Evolutionary conservation across 345 rosid genomes (phyloP).

Genomic region (Citrus maxima): DNA sequence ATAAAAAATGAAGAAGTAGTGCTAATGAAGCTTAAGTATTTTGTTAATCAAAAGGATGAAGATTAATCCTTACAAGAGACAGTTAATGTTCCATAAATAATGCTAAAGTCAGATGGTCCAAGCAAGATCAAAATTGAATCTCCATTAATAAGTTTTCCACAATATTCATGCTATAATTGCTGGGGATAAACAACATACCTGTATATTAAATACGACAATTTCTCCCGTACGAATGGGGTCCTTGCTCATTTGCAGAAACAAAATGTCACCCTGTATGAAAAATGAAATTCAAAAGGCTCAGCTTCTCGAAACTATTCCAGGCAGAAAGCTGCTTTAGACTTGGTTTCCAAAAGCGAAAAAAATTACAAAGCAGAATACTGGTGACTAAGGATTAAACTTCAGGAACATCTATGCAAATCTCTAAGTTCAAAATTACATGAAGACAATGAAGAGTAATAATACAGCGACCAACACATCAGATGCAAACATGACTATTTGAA

Average conservation of each 20-base stretch:
- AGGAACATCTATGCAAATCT: background rate
- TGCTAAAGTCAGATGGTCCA: background rate
- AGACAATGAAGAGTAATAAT: background rate
- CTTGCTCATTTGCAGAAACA: conserved; percentile 61
- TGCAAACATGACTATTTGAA: background rate
- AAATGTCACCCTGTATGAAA: conserved; percentile 58
- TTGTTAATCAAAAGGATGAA: background rate
- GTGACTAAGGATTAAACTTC: background rate
- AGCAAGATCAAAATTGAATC: background rate
- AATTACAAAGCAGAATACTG: background rate
- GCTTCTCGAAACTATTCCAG: background rate
- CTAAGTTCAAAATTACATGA: background rate
- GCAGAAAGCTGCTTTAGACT: background rate
- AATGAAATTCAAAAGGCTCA: background rate
- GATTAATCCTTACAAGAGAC: background rate
- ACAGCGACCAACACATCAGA: background rate
- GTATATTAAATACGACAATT: conserved; percentile 59
- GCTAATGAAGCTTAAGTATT: background rate
- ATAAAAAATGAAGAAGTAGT: background rate
- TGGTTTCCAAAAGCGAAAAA: background rate
- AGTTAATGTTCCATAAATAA: background rate
- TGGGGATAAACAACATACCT: conserved; percentile 29
- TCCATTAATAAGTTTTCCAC: background rate
- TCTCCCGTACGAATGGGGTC: conserved; percentile 74
- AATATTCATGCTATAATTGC: too few species aligned